phyloP scores from a whole-genome alignment of 495 filamentous ascomycete genomes.

The Daldinia childiae region DNA sequence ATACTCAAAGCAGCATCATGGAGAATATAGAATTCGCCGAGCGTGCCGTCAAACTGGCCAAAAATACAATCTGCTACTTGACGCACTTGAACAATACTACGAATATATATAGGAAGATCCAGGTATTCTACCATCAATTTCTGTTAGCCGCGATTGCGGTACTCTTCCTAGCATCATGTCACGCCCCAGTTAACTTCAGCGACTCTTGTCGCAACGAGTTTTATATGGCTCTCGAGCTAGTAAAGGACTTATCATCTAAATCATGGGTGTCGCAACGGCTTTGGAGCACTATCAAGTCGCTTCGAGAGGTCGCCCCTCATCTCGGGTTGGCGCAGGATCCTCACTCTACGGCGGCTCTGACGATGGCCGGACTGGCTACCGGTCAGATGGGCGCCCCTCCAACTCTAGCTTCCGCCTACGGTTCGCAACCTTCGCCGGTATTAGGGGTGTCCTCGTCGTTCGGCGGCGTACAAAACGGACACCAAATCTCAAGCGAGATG shows the following conservation, averaged over 20 bases:
- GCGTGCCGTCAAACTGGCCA: conserved; percentile 78
- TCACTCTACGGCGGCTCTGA: conserved; percentile 43
- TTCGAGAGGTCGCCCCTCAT: conserved; percentile 82
- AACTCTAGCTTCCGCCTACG: conserved; percentile 19
- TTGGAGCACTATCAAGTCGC: conserved; percentile 81
- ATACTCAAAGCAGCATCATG: conserved; percentile 77
- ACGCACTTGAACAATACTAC: conserved; percentile 80
- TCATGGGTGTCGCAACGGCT: conserved; percentile 81
- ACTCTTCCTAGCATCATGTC: conserved; percentile 82
- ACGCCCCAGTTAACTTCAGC: conserved; percentile 81
- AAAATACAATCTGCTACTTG: conserved; percentile 80
- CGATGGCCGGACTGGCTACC: conserved; percentile 48
- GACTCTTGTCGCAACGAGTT: conserved; percentile 81
- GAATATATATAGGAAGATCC: conserved; percentile 80
- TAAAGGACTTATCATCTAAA: conserved; percentile 81
- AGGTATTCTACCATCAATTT: conserved; percentile 89
- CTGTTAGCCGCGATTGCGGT: conserved; percentile 82
- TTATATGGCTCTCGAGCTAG: conserved; percentile 83
- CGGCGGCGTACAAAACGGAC: conserved; percentile 46
- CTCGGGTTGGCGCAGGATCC: conserved; percentile 68
- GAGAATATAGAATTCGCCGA: conserved; percentile 73
- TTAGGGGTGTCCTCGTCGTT: conserved; percentile 19
- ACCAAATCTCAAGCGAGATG: conserved; percentile 58
- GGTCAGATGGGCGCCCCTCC: conserved; percentile 35
- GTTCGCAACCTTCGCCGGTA: conserved; percentile 27